phyloP scores from a whole-genome alignment of 768 basidiomycete genomes.

The Trametes cinnabarina region DNA sequence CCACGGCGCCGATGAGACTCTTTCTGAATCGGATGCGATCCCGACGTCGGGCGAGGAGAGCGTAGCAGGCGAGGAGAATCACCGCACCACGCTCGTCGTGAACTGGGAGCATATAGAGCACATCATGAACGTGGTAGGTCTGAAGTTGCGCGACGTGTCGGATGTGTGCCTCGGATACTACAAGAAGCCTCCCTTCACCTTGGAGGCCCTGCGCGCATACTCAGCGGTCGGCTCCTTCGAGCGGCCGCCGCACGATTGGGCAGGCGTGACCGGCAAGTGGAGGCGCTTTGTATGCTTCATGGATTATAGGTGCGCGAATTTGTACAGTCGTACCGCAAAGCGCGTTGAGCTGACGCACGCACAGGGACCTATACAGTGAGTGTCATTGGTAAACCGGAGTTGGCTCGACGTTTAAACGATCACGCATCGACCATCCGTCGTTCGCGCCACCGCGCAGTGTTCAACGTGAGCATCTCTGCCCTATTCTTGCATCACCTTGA shows the following conservation, averaged over 20 bases:
- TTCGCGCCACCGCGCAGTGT: constrained; percentile 11
- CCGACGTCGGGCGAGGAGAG: background rate
- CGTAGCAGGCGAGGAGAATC: background rate
- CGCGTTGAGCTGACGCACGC: no score
- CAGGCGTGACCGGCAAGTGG: constrained; percentile 76
- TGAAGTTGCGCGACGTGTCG: constrained; percentile 28
- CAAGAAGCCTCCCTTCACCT: constrained; percentile 46
- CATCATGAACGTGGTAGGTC: constrained; percentile 36
- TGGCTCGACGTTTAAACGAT: no score
- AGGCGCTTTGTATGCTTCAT: constrained; percentile 71
- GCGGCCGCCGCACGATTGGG: constrained; percentile 54
- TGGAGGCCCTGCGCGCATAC: constrained; percentile 52
- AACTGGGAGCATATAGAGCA: constrained; percentile 67
- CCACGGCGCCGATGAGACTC: no score
- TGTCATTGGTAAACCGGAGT: background rate
- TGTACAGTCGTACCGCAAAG: no score
- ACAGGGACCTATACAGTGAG: constrained; percentile 9
- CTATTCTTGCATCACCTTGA: background rate
- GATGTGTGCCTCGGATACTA: constrained; percentile 28
- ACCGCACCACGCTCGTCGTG: constrained; percentile 30
- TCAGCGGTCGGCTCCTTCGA: constrained; percentile 46
- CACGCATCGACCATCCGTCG: background rate
- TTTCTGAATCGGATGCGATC: background rate
- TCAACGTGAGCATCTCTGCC: constrained; percentile 28
- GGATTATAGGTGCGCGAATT: constrained; percentile 70